These are phyloP conservation scores for Marsdenia floribunda DNA, from an alignment of 257 asterid genomes.

Conservation along the genomic window DNA sequence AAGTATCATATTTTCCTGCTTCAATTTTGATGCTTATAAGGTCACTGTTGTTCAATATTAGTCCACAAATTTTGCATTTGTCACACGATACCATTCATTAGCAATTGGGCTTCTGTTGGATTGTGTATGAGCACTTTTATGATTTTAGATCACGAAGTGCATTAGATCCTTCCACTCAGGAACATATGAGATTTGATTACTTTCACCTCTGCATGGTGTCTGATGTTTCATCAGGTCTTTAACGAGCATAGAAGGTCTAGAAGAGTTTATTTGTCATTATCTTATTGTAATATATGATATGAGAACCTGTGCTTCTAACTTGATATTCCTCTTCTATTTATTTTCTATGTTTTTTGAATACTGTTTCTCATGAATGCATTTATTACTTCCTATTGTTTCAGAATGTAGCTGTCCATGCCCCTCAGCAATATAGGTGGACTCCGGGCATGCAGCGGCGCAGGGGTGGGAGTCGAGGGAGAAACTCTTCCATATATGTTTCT, in stretches of 20 bases:
- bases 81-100: background rate
- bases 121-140: background rate
- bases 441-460: constrained; percentile 38
- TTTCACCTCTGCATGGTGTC: background rate
- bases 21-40: background rate
- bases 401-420: constrained; percentile 25
- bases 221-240: background rate
- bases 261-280: background rate
- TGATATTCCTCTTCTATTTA: background rate
- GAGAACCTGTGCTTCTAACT: background rate
- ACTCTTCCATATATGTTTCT: constrained; percentile 26
- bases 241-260: background rate
- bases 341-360: background rate
- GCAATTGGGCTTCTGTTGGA: background rate
- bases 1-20: background rate
- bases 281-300: background rate
- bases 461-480: constrained; percentile 31
- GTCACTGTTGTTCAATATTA: background rate
- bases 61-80: background rate
- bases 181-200: background rate
- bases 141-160: background rate
- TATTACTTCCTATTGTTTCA: constrained; percentile 14
- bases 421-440: constrained; percentile 20
- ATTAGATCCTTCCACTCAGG: background rate
- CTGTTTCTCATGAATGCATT: background rate